phyloP scores from a whole-genome alignment of 345 rosid species.

The Heritiera littoralis region DNA sequence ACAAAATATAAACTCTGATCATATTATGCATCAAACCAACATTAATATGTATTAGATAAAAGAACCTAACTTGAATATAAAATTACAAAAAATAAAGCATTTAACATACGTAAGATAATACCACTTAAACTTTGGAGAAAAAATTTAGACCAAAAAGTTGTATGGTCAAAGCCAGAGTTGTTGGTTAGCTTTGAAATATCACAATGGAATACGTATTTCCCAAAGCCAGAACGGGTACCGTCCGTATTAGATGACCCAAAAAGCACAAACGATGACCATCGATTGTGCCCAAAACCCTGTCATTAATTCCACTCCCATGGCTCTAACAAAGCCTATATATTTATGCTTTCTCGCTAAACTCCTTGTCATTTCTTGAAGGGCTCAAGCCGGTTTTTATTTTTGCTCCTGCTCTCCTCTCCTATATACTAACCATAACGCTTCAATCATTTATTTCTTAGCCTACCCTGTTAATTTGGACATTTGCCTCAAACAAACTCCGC shows the following conservation, averaged over 20 bases:
- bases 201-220: conserved; percentile 6
- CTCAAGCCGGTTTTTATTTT: not conserved
- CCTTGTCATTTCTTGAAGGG: not conserved
- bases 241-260: not conserved
- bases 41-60: no score
- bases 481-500: not conserved
- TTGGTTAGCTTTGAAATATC: not conserved
- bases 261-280: conserved; percentile 5
- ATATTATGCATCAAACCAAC: no score
- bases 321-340: conserved; percentile 12
- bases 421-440: not conserved
- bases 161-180: not conserved
- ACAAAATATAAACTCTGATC: no score
- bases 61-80: no score
- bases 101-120: no score
- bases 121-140: no score
- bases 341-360: not conserved
- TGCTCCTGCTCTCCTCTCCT: not conserved
- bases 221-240: not conserved
- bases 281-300: conserved; percentile 16
- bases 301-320: not conserved
- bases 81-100: no score
- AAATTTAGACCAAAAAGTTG: not conserved
- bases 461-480: not conserved
- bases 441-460: not conserved